Base-by-base conservation (phyloP, 2,329 filamentous ascomycete genomes). In the Penicillium sp. region DNA sequence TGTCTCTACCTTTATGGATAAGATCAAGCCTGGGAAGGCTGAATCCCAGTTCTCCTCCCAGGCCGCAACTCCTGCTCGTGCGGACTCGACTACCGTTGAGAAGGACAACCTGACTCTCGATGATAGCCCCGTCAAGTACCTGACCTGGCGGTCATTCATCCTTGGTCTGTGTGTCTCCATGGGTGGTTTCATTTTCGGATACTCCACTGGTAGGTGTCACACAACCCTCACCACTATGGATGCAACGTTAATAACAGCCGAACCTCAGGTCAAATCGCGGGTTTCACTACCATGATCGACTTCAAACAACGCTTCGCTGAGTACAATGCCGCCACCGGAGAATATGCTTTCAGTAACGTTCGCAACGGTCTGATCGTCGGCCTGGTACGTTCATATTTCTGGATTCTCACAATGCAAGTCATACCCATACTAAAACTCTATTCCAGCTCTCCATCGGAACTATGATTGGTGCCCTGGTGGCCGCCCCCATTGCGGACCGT, bases 161-260 rank as follows among this genome's bases (percentile, higher is more conserved):
- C 73, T 80, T 60, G 77, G 77, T 49, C 49, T 79, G 39, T 70
- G 79, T 55, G 77, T 78, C 42, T 79, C 77, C 6, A 79, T 80
- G 75, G 78, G 78, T 62, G 78, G 78, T 60, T 76, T 80, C 64
- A 75, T 79, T 57, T 79, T 79, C 63, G 77, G 77, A 61, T 79
- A 78, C 64, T 71, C 75, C 21, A 77, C 75, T 60, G 75, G 75
- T 74, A 68, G 59, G 53, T 52, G 62, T 61, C 44, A 38, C 56
- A 55, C 52, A 43, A 21, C 53, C 58, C 7, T 51, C 13, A 21
- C n/a, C 31, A 17, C 17, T 45, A 49, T 21, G 19, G 21, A 15
- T 49, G 42, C 21, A 45, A 41, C 15, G 49, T 42, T 59, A 35
- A 54, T 66, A 25, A 15, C n/a, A 29, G 10, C 36, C n/a, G 55